Percentiles rank a stretch among this genome's conserved stretches.
Conservation (phyloP, 2,329 filamentous ascomycete genomes). For the Diplodia seriata region DNA sequence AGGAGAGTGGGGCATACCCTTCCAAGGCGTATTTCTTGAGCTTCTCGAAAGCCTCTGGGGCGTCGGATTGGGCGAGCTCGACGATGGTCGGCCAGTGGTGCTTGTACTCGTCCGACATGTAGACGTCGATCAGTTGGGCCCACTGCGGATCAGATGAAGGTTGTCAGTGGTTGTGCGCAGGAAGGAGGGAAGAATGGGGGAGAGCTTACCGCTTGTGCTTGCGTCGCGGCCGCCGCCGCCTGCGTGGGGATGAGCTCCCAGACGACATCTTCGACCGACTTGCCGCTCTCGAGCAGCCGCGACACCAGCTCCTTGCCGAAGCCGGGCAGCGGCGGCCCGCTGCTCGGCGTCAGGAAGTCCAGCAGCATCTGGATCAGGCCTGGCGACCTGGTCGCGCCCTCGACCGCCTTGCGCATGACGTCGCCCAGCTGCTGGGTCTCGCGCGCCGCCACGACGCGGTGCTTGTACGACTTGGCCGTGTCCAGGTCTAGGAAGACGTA, state of each 20-base stretch:
- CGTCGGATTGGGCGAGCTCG: slow-evolving; percentile 21
- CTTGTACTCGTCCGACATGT: slow-evolving; percentile 33
- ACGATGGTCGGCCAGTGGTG: slow-evolving; percentile 34
- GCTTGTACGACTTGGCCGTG: slow-evolving; percentile 38
- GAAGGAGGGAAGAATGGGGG: too few species aligned
- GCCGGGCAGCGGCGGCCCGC: slow-evolving; percentile 11
- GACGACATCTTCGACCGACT: slow-evolving; percentile 33
- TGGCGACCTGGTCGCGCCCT: neutral
- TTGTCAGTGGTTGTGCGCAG: neutral
- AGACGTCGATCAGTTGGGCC: slow-evolving; percentile 34
- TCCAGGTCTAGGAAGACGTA: slow-evolving; percentile 43
- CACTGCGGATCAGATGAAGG: neutral
- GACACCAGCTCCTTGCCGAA: slow-evolving; percentile 27
- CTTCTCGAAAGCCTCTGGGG: slow-evolving; percentile 24
- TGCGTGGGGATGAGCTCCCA: slow-evolving; percentile 30
- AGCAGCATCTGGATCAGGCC: slow-evolving; percentile 22
- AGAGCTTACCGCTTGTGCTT: slow-evolving; percentile 32
- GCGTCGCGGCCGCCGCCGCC: slow-evolving; percentile 26
- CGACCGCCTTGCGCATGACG: slow-evolving; percentile 25
- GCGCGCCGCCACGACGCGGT: slow-evolving; percentile 27
- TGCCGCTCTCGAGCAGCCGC: slow-evolving; percentile 33
- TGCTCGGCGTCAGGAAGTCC: slow-evolving; percentile 24
- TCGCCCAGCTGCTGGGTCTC: slow-evolving; percentile 27
- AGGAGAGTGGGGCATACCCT: slow-evolving; percentile 8
- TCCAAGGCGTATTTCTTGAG: slow-evolving; percentile 34